Evolutionary conservation across 2,329 filamentous ascomycete genomes (phyloP).

Genomic region (Zymoseptoria passerinii): DNA sequence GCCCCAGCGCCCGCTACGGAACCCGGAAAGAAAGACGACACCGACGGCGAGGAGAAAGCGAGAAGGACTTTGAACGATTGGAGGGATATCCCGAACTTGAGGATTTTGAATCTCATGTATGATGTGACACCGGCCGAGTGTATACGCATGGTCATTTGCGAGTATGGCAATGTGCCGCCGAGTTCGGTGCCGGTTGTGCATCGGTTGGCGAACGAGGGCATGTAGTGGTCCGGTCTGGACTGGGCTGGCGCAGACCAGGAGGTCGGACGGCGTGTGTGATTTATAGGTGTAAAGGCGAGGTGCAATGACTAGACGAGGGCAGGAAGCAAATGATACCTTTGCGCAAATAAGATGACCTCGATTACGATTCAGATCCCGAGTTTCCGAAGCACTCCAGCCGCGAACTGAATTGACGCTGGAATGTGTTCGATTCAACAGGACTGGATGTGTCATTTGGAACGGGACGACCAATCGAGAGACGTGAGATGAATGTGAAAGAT

Average conservation of each 20-base stretch:
- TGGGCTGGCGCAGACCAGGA: not conserved
- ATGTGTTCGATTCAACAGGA: no score
- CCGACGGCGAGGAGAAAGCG: constrained; percentile 20
- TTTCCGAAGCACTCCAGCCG: not conserved
- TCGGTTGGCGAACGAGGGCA: constrained; percentile 35
- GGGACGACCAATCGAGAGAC: no score
- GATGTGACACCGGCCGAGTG: constrained; percentile 85
- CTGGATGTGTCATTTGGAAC: no score
- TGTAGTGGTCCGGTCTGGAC: not conserved
- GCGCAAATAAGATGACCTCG: not conserved
- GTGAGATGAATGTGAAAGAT: not conserved
- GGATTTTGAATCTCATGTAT: constrained; percentile 70
- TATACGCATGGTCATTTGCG: constrained; percentile 81
- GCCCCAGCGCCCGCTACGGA: not conserved
- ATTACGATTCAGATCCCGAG: not conserved
- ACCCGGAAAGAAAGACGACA: constrained; percentile 18
- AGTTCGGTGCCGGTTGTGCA: constrained; percentile 74
- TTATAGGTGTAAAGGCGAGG: not conserved
- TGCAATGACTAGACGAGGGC: not conserved
- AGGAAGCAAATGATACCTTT: not conserved
- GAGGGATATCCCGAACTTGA: constrained; percentile 51
- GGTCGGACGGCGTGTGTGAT: not conserved
- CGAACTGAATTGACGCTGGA: not conserved
- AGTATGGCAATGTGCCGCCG: constrained; percentile 78
- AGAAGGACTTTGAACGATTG: constrained; percentile 41